phyloP scores from a whole-genome alignment of 176 grass and related monocot genomes.

The Phoenix dactylifera region DNA sequence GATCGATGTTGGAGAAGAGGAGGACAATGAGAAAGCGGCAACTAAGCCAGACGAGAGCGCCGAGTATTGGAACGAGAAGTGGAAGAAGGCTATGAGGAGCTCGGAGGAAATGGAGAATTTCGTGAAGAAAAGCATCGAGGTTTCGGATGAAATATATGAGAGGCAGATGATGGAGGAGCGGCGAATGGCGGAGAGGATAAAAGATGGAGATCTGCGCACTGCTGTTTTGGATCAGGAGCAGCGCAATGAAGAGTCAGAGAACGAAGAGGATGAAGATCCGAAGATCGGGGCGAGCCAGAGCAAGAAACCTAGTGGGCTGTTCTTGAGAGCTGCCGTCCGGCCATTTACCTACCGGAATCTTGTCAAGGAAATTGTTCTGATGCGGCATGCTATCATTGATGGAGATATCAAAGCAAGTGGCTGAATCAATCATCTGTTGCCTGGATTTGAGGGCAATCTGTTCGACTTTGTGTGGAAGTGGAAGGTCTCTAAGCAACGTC shows the following conservation, averaged over 20 bases:
- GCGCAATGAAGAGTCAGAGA: constrained; percentile 29
- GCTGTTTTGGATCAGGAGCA: constrained; percentile 26
- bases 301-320: constrained; percentile 27
- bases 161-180: constrained; percentile 31
- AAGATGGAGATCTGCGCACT: not conserved
- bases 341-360: constrained; percentile 91
- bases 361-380: constrained; percentile 86
- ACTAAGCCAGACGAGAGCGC: constrained; percentile 29
- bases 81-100: constrained; percentile 65
- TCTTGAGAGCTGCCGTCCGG: constrained; percentile 59
- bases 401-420: constrained; percentile 36
- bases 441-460: no score
- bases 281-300: constrained; percentile 14
- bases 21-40: constrained; percentile 13
- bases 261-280: constrained; percentile 6
- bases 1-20: constrained; percentile 4
- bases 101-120: constrained; percentile 80
- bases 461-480: no score
- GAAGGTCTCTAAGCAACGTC: no score
- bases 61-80: constrained; percentile 64
- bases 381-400: constrained; percentile 74
- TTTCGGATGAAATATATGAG: constrained; percentile 29
- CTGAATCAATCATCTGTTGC: no score
- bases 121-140: constrained; percentile 47
- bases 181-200: constrained; percentile 24